Evolutionary conservation across 2,329 filamentous ascomycete species (phyloP), one percentile per base, ranked within the genome.

Genomic region (Lecanicillium sp.): DNA sequence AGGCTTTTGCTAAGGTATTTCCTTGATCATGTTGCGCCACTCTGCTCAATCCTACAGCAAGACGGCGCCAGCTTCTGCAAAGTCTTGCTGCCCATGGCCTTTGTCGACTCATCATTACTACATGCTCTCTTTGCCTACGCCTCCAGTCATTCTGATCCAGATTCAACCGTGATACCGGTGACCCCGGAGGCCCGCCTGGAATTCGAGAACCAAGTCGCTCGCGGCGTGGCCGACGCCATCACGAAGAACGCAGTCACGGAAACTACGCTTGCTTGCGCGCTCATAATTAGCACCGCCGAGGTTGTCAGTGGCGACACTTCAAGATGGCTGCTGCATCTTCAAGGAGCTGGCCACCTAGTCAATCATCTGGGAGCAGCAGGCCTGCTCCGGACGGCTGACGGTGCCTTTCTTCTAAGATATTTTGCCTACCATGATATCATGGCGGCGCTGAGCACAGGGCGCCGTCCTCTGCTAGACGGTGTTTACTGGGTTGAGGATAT

Each of bases 401-500:
- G 33, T 3, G 15, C 33, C 14, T 35, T 35, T n/a, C 15, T 35
- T 7, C 33, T 35, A 11, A 17, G 33, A 5, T 28, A 35, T 15
- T 35, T 35, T 27, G 33, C 33, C 8, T 35, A 35, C 33, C 33
- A 35, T 16, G 33, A 35, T 16, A 35, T 35, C 19, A 35, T 35
- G 33, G 33, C 33, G 11, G 19, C 33, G 14, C 33, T 35, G 19
- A 35, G 33, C 20, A 35, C 33, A 4, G 19, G 19, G 11, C 33
- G 33, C 13, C 20, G 33, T 15, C 11, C 33, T 4, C 12, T 35
- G 13, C 19, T 22, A 6, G 9, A 7, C 17, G 33, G 33, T 11
- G 33, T 35, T 7, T 35, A 35, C 19, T 35, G 33, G 33, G 22
- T 27, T n/a, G 13, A 11, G 9, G 33, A 35, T 16, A 27, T 27